Percentiles rank a stretch among this genome's conserved stretches.
These are phyloP conservation scores for Fusarium neocosmosporiellum DNA, from an alignment of 2,329 filamentous ascomycete genomes.

Conservation along the genomic window DNA sequence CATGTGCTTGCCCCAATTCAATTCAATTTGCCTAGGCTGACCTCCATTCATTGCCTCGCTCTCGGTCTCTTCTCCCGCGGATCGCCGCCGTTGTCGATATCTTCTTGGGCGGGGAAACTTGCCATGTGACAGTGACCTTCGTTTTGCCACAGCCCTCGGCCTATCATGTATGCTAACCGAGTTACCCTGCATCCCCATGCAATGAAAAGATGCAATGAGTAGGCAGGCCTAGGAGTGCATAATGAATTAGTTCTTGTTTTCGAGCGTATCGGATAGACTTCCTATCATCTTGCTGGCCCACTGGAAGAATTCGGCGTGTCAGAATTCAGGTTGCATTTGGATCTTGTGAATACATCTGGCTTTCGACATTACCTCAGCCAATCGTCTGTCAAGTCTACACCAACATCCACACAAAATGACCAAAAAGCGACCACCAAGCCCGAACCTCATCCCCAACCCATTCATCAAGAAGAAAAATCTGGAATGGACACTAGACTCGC, in stretches of 20 bases:
- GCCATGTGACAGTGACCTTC: conserved; percentile 32
- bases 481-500: conserved; percentile 53
- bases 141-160: conserved; percentile 23
- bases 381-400: not conserved
- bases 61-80: not conserved
- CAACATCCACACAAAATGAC: conserved; percentile 21
- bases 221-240: too few relatives aligned
- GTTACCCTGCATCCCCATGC: not conserved
- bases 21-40: not conserved
- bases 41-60: not conserved
- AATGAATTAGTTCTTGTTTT: not conserved
- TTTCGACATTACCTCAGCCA: not conserved
- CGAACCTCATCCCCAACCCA: conserved; percentile 55
- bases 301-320: not conserved
- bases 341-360: not conserved
- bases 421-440: conserved; percentile 47
- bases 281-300: too few relatives aligned
- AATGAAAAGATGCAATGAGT: not conserved
- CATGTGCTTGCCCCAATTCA: not conserved
- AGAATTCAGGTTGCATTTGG: not conserved
- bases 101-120: conserved; percentile 2
- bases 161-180: not conserved
- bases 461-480: conserved; percentile 61
- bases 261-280: not conserved
- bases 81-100: not conserved